Evolutionary conservation across 345 rosid species (phyloP), one percentile per base, ranked within the genome.

Genomic region (Hibiscus tridactylites): DNA sequence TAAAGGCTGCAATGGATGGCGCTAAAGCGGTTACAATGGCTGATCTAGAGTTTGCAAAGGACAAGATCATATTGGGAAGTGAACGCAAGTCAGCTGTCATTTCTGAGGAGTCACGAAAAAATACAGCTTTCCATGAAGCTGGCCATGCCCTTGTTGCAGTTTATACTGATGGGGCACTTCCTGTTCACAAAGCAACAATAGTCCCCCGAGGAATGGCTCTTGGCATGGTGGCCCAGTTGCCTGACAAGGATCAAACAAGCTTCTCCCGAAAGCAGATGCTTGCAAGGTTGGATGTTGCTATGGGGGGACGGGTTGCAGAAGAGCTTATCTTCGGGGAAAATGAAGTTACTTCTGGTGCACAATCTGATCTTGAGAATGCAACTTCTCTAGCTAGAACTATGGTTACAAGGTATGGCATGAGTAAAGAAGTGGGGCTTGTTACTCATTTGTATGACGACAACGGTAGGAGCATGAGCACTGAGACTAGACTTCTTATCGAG

Each of bases 391-490:
- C 99, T 0, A 84, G 92, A 76, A 85, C 83, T 0, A 95, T 95
- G 99, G 94, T 92, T 65, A 92, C 99, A 92, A 74, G 9, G 44
- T 68, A 68, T 50, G 71, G 71, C 59, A 68, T 68, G 71, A 68
- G 71, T 50, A 1, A 92, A 88, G 98, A 89, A 74, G 92, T 92
- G 31, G 99, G 98, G 65, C 82, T 89, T 21, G 98, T 87, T 47
- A 76, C 85, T 28, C 92, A 89, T 80, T 77, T 88, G 76, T 95
- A 92, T 24, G 85, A 90, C 50, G 96, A 91, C 75, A 78, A 94
- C 73, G 97, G 98, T n/a, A 89, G 79, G 82, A 95, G 97, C 81
- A 90, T 95, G 99, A 95, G 99, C 84, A 92, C 94, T 0, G 98
- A 90, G 78, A 92, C 98, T 9, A 87, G 97, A 81, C 94, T 90